Base-by-base conservation (phyloP, 176 grass and related monocot genomes). In the Musa beccarii region DNA sequence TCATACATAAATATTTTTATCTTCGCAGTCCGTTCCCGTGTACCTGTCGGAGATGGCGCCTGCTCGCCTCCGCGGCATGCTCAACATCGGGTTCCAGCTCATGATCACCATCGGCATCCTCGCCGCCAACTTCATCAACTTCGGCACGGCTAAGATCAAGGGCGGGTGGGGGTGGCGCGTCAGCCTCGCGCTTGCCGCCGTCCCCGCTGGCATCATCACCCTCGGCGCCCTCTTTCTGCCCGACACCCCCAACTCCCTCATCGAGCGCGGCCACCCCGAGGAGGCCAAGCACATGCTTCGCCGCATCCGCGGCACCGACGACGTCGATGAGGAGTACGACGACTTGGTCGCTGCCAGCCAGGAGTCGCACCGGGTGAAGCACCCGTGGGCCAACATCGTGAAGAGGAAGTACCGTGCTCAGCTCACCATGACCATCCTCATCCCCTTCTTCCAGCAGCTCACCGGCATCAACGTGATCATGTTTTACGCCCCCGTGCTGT, bases 71-170 rank as follows among this genome's bases (percentile, higher is more conserved):
- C 79, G 79, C 16, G 84, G 84, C 8, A 86, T 82, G 84, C 84
- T 86, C 14, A 82, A 86, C 75, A 82, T 86, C 51, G 80, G 84
- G 11, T 86, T 86, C 20, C 84, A 86, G 80, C 75, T 86, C 51
- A 86, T 86, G 84, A 86, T 86, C 65, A 86, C 84, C 11, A 78
- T 86, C 26, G 75, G 84, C 59, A 86, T 86, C 75, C 84, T 86
- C 10, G 56, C 55, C 54, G 84, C 84, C n/a, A 86, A 78, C 26
- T 61, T 86, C 51, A 86, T 86, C 29, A 86, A 86, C 59, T 86
- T 79, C 59, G 84, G 84, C 10, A 78, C 84, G 9, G 20, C 71
- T 15, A 86, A 82, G 61, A 86, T 86, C 52, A 79, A 86, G 57
- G 84, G 75, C 0, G 79, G 84, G 12, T 86, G 75, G 68, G 84